Conservation (phyloP, 306 rosid species). For the Cyclanthera cordifolia region DNA sequence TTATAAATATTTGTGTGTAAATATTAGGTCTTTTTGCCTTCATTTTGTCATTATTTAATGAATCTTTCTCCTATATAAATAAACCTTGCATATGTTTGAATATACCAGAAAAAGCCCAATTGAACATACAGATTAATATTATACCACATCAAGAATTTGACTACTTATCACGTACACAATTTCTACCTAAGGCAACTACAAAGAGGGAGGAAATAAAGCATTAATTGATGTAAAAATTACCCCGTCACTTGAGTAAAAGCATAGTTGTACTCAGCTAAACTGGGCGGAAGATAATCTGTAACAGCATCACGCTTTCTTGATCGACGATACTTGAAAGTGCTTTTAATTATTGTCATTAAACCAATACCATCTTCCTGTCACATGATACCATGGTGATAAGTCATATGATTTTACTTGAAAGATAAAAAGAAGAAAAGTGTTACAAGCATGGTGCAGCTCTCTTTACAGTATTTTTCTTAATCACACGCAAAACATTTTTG, state of each 20-base stretch:
- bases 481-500: not conserved
- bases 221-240: conserved; percentile 27
- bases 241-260: conserved; percentile 41
- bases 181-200: no score
- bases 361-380: conserved; percentile 77
- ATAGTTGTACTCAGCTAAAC: conserved; percentile 42
- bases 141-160: no score
- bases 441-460: not conserved
- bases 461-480: not conserved
- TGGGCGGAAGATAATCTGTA: conserved; percentile 64
- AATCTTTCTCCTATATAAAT: no score
- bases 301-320: conserved; percentile 44
- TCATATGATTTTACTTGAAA: not conserved
- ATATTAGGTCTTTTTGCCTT: no score
- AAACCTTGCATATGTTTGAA: no score
- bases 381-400: conserved; percentile 12
- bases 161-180: no score
- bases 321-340: conserved; percentile 60
- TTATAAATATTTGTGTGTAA: no score
- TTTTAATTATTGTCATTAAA: conserved; percentile 66
- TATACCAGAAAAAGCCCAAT: no score
- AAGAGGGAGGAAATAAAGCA: no score
- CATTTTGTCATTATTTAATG: no score
- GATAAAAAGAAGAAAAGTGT: not conserved
- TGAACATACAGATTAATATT: no score